Evolutionary conservation across 106 monocot genomes (phyloP).

Genomic region (Dendrobium catenatum): DNA sequence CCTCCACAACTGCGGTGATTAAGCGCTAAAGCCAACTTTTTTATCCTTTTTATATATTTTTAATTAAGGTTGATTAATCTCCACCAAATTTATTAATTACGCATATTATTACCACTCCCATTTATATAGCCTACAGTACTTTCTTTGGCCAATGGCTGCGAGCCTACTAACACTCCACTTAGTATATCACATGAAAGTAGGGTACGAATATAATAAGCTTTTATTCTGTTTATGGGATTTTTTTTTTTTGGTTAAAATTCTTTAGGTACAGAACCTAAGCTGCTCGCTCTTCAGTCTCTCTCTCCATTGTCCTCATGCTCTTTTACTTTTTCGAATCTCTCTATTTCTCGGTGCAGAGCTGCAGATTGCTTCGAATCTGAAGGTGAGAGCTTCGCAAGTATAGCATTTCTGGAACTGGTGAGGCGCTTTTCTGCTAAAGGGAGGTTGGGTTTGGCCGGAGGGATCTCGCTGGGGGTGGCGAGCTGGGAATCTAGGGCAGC

Average conservation of each 20-base stretch:
- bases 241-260: slow-evolving; percentile 3
- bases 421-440: background rate
- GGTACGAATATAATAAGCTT: slow-evolving; percentile 3
- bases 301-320: background rate
- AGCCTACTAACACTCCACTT: background rate
- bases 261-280: background rate
- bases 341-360: background rate
- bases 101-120: background rate
- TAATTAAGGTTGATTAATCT: background rate
- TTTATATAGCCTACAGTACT: background rate
- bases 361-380: slow-evolving; percentile 7
- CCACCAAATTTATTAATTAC: slow-evolving; percentile 3
- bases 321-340: background rate
- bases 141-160: background rate
- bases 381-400: background rate
- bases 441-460: background rate
- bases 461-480: background rate
- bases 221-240: background rate
- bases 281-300: background rate
- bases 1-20: background rate
- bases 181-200: background rate
- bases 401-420: background rate
- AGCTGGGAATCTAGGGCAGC: slow-evolving; percentile 2
- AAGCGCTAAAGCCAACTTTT: background rate
- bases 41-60: background rate